These are phyloP conservation scores for Rhamnella rubrinervis DNA, from an alignment of 331 rosid genomes.

Conservation along the genomic window DNA sequence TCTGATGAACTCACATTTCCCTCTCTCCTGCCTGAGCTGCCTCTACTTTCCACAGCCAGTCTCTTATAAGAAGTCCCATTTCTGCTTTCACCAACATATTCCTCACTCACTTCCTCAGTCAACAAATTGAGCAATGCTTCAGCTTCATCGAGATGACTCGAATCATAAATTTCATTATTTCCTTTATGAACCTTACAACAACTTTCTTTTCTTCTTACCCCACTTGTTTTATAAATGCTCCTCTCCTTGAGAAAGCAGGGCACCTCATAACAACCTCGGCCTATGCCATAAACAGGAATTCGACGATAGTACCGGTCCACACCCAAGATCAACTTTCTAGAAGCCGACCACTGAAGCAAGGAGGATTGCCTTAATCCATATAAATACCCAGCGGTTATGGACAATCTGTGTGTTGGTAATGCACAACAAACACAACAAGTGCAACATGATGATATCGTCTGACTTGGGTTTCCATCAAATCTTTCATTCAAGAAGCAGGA, in stretches of 20 bases:
- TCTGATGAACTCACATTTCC: conserved; percentile 38
- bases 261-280: conserved; percentile 37
- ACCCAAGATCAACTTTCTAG: conserved; percentile 67
- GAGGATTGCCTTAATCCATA: conserved; percentile 81
- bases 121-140: conserved; percentile 73
- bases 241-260: conserved; percentile 40
- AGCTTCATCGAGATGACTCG: conserved; percentile 40
- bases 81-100: conserved; percentile 30
- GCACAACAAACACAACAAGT: conserved; percentile 41
- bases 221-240: conserved; percentile 36
- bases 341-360: conserved; percentile 66
- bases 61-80: conserved; percentile 38
- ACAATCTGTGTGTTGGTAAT: conserved; percentile 42
- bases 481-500: conserved; percentile 54
- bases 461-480: conserved; percentile 50
- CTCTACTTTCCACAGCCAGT: conserved; percentile 35
- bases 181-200: conserved; percentile 37
- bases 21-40: conserved; percentile 28
- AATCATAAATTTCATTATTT: conserved; percentile 31
- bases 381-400: conserved; percentile 40
- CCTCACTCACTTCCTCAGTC: conserved; percentile 62
- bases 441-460: conserved; percentile 22
- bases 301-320: conserved; percentile 39
- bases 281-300: conserved; percentile 41
- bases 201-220: conserved; percentile 42